phyloP scores from a whole-genome alignment of 192 early-diverging fungal species.

The Rhizoclosmatium sp. region DNA sequence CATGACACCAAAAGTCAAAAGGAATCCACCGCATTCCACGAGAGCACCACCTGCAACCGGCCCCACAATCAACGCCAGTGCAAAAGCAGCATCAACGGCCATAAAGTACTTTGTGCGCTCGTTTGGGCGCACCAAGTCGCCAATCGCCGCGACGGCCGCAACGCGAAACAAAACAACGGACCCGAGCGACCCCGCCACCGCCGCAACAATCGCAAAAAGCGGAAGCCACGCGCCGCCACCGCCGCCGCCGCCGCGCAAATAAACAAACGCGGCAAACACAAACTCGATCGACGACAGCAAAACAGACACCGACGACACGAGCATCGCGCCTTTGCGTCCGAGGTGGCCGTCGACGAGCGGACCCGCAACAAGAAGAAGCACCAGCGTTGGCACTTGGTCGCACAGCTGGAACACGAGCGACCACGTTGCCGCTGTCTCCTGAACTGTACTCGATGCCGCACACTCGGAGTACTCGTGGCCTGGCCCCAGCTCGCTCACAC shows the following conservation, averaged over 20 bases:
- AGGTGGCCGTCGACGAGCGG: slow-evolving; percentile 1
- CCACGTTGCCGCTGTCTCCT: slow-evolving; percentile 5
- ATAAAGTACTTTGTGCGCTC: slow-evolving; percentile 20
- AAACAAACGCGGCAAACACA: no score
- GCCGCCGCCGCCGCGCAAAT: not conserved
- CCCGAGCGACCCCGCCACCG: not conserved
- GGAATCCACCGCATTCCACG: not conserved
- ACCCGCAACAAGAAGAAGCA: slow-evolving; percentile 20
- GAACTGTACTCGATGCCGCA: not conserved
- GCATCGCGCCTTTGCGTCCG: not conserved
- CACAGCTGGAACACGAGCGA: not conserved
- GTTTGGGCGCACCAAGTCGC: not conserved
- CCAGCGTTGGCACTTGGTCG: slow-evolving; percentile 20
- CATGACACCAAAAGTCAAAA: slow-evolving; percentile 11
- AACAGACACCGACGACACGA: not conserved
- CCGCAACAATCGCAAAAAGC: not conserved
- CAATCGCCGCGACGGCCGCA: slow-evolving; percentile 9
- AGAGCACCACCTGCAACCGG: slow-evolving; percentile 11
- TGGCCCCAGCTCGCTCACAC: not conserved
- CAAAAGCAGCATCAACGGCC: slow-evolving; percentile 5
- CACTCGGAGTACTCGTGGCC: slow-evolving; percentile 1
- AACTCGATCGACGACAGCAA: not conserved
- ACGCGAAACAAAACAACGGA: not conserved
- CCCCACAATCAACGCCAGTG: slow-evolving; percentile 12
- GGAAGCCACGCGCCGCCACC: no score